Conservation (phyloP, 129 eudicot genomes). For the Solidago caesia region DNA sequence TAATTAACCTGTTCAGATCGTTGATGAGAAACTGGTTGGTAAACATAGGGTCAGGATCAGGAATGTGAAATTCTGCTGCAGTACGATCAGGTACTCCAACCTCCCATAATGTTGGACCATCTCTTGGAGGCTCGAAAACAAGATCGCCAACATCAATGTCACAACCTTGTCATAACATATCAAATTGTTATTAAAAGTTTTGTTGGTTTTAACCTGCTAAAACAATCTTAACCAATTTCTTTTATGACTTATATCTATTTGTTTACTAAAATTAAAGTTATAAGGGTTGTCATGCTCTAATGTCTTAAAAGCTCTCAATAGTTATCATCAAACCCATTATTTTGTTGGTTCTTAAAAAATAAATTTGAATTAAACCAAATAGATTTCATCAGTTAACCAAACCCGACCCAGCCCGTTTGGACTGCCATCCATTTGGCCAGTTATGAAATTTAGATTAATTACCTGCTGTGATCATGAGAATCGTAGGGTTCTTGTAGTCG, state of each 20-base stretch:
- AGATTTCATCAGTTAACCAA: background rate
- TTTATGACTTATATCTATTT: too few relatives aligned
- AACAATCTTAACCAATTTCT: background rate
- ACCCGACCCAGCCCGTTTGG: background rate
- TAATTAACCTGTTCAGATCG: constrained; percentile 55
- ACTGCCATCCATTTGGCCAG: background rate
- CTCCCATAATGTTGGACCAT: constrained; percentile 95
- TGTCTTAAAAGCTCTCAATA: too few relatives aligned
- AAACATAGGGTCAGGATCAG: constrained; percentile 72
- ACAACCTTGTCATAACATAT: constrained; percentile 43
- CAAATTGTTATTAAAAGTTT: background rate
- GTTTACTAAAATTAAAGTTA: too few relatives aligned
- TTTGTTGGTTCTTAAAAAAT: background rate
- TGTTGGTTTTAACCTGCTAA: background rate
- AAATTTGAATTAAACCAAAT: background rate
- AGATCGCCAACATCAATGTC: constrained; percentile 60
- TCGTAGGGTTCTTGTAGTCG: constrained; percentile 50
- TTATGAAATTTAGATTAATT: background rate
- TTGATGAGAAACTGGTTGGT: constrained; percentile 54
- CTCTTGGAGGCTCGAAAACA: constrained; percentile 66
- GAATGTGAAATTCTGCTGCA: constrained; percentile 75
- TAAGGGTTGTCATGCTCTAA: too few relatives aligned
- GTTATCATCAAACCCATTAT: too few relatives aligned
- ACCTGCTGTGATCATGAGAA: constrained; percentile 65
- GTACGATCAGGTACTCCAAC: constrained; percentile 89